These are phyloP conservation scores for Globisporangium splendens DNA, from an alignment of 352 stramenopile species.

Conservation along the genomic window DNA sequence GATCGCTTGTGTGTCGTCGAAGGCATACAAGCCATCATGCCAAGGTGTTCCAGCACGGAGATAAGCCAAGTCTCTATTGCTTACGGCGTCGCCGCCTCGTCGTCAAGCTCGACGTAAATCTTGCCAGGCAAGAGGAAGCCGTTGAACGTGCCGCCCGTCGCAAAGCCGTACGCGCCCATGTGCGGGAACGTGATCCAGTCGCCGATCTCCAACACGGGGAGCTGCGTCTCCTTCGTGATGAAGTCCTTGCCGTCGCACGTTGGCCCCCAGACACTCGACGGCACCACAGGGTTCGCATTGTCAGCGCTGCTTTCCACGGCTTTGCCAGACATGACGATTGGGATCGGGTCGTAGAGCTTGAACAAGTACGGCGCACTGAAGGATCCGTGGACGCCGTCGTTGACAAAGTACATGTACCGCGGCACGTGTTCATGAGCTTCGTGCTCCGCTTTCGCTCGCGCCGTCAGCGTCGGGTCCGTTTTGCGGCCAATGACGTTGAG, in stretches of 20 bases:
- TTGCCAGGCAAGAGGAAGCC: slow-evolving; percentile 34
- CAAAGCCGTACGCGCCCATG: slow-evolving; percentile 59
- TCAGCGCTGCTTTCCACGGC: not conserved
- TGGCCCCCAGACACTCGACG: slow-evolving; percentile 41
- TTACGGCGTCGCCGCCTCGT: not conserved
- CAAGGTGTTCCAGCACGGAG: too few relatives aligned
- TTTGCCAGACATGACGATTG: slow-evolving; percentile 12
- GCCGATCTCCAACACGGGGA: slow-evolving; percentile 39
- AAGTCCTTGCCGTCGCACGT: slow-evolving; percentile 54
- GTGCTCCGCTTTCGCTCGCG: slow-evolving; percentile 4
- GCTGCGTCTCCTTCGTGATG: slow-evolving; percentile 31
- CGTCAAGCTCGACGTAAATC: slow-evolving; percentile 34
- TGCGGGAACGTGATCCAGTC: slow-evolving; percentile 52
- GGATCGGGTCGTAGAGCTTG: slow-evolving; percentile 23
- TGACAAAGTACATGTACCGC: slow-evolving; percentile 55
- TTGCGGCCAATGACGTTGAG: slow-evolving; percentile 70
- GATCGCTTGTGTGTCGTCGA: too few relatives aligned
- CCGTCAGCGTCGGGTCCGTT: slow-evolving; percentile 26
- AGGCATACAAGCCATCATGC: too few relatives aligned
- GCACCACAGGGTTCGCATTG: slow-evolving; percentile 7
- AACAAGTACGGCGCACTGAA: slow-evolving; percentile 42
- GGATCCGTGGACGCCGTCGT: slow-evolving; percentile 42
- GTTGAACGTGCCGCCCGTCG: slow-evolving; percentile 52
- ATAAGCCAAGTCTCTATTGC: too few relatives aligned
- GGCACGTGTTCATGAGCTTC: slow-evolving; percentile 21